Evolutionary conservation across 495 filamentous ascomycete genomes (phyloP).

Genomic region (Lineolata rhizophorae): DNA sequence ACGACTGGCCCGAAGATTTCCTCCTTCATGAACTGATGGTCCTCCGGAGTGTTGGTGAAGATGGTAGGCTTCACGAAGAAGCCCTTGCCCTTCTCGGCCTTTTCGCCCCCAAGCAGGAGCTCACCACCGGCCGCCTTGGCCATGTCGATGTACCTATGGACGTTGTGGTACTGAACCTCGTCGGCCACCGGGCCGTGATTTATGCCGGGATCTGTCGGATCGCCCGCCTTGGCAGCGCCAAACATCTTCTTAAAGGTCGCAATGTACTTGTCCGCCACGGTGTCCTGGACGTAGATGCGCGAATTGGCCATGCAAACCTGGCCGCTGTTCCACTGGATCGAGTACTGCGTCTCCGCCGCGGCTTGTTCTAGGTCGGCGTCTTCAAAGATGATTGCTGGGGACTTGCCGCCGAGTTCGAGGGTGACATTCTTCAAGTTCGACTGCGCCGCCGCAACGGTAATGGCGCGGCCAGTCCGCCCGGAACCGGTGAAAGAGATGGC

Average conservation of each 20-base stretch:
- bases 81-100: constrained; percentile 13
- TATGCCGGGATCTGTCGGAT: constrained; percentile 13
- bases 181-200: constrained; percentile 17
- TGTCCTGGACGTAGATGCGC: constrained; percentile 20
- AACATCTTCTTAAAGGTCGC: constrained; percentile 12
- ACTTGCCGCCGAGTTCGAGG: constrained; percentile 20
- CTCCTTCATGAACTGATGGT: constrained; percentile 19
- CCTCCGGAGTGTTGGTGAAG: constrained; percentile 21
- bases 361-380: constrained; percentile 17
- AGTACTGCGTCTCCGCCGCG: constrained; percentile 9
- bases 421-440: constrained; percentile 18
- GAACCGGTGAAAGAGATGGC: constrained; percentile 11
- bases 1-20: constrained; percentile 22
- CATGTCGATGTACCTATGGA: constrained; percentile 10
- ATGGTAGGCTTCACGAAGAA: constrained; percentile 28
- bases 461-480: constrained; percentile 10
- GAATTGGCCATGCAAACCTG: constrained; percentile 18
- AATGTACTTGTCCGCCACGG: constrained; percentile 13
- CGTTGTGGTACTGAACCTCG: constrained; percentile 10
- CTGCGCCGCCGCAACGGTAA: constrained; percentile 11
- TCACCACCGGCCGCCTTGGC: constrained; percentile 6
- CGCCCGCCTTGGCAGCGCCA: constrained; percentile 10
- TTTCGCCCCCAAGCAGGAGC: constrained; percentile 4
- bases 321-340: constrained; percentile 12
- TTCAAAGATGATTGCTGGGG: constrained; percentile 16